phyloP scores from a whole-genome alignment of 495 filamentous ascomycete genomes.

The Podospora pseudopauciseta region DNA sequence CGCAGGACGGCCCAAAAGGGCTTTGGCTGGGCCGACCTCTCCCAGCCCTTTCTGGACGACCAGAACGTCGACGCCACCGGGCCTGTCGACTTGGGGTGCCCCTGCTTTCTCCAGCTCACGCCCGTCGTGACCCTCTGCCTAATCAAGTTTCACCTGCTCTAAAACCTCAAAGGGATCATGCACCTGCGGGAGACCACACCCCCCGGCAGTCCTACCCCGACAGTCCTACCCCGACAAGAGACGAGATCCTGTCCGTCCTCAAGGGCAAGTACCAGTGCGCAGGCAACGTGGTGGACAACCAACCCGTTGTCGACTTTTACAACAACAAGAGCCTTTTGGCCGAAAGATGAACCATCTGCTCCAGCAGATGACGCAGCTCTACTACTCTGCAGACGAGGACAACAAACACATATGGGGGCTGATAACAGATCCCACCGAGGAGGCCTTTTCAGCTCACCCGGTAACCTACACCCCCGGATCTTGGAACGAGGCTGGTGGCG shows the following conservation, averaged over 20 bases:
- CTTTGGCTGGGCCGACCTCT: constrained; percentile 39
- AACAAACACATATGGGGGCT: constrained; percentile 14
- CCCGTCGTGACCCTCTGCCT: constrained; percentile 7
- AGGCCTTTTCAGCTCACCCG: constrained; percentile 5
- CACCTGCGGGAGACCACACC: not conserved
- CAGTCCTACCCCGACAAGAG: not conserved
- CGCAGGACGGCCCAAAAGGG: constrained; percentile 7
- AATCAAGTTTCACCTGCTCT: constrained; percentile 19
- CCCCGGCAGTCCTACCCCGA: not conserved
- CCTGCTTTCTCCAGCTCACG: constrained; percentile 4
- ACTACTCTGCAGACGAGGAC: not conserved
- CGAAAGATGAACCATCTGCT: not conserved
- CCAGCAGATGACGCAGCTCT: constrained; percentile 6
- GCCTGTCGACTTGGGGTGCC: constrained; percentile 13
- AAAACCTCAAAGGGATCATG: constrained; percentile 5
- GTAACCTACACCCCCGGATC: constrained; percentile 11
- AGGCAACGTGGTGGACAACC: constrained; percentile 12
- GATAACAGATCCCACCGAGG: constrained; percentile 10
- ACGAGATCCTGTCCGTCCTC: constrained; percentile 6
- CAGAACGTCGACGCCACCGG: constrained; percentile 41
- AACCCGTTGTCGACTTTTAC: constrained; percentile 3
- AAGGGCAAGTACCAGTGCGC: not conserved
- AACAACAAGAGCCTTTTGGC: not conserved
- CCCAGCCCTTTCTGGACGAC: constrained; percentile 31
- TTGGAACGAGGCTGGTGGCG: not conserved